These are phyloP conservation scores for Lasiosphaeria miniovina DNA, from an alignment of 495 filamentous ascomycete genomes.

Conservation along the genomic window DNA sequence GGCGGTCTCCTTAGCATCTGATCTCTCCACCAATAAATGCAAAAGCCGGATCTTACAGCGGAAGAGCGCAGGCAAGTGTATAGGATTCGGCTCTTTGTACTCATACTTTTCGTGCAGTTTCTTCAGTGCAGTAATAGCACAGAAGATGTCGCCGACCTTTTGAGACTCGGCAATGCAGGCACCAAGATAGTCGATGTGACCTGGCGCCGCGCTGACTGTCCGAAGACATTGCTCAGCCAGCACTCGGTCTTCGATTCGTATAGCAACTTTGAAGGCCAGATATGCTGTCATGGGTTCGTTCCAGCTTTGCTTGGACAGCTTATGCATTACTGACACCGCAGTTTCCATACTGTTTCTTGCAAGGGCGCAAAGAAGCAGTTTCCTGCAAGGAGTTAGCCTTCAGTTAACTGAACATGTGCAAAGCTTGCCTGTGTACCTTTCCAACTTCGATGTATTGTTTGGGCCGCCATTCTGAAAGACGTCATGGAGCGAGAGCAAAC, in stretches of 20 bases:
- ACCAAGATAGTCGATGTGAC: conserved; percentile 61
- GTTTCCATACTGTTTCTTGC: conserved; percentile 49
- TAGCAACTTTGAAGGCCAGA: conserved; percentile 70
- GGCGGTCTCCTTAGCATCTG: conserved; percentile 20
- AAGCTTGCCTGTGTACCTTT: conserved; percentile 38
- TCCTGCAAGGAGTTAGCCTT: conserved; percentile 47
- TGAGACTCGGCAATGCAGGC: conserved; percentile 77
- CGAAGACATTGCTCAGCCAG: conserved; percentile 59
- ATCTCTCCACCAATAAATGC: conserved; percentile 48
- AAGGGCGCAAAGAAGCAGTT: conserved; percentile 65
- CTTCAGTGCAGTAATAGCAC: conserved; percentile 57
- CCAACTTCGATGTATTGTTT: conserved; percentile 63
- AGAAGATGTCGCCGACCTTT: conserved; percentile 54
- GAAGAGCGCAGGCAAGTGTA: conserved; percentile 67
- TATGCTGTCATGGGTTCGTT: conserved; percentile 64
- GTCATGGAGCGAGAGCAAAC: conserved; percentile 60
- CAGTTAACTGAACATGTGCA: not conserved
- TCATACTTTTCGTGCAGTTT: conserved; percentile 56
- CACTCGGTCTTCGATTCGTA: conserved; percentile 55
- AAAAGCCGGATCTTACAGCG: conserved; percentile 62
- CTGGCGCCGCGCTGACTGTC: conserved; percentile 42
- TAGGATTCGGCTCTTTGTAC: conserved; percentile 43
- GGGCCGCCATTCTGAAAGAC: conserved; percentile 63
- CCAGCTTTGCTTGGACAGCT: conserved; percentile 57
- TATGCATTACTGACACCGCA: conserved; percentile 53